Percentiles rank a stretch among this genome's conserved stretches.
Conservation (phyloP, 805 yeast genomes). For the Isabelozyma rhagii region DNA sequence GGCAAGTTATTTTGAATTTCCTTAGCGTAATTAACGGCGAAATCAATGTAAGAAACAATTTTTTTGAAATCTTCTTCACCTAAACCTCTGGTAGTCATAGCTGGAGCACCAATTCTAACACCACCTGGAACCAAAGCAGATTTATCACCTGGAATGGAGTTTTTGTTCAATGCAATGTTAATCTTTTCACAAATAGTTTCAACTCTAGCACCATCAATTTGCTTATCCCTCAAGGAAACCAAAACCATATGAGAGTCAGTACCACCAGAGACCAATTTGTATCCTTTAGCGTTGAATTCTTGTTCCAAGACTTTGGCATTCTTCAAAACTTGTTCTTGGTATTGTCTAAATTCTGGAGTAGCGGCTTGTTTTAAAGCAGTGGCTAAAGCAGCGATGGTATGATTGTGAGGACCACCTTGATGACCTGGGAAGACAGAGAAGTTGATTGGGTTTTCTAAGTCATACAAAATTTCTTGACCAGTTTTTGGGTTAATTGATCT, state of each 20-base stretch:
- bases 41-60: slow-evolving; percentile 77
- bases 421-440: slow-evolving; percentile 99
- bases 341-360: slow-evolving; percentile 81
- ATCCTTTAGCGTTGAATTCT: slow-evolving; percentile 62
- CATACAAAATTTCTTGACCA: slow-evolving; percentile 83
- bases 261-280: slow-evolving; percentile 83
- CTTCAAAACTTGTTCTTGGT: slow-evolving; percentile 77
- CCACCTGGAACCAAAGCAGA: slow-evolving; percentile 97
- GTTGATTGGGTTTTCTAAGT: slow-evolving; percentile 87
- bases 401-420: slow-evolving; percentile 99
- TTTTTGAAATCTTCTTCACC: slow-evolving; percentile 70
- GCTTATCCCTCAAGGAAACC: slow-evolving; percentile 72
- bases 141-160: slow-evolving; percentile 94
- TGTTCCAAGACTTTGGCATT: slow-evolving; percentile 78
- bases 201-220: slow-evolving; percentile 93
- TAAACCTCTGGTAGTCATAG: slow-evolving; percentile 97
- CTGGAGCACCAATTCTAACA: slow-evolving; percentile 95
- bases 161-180: slow-evolving; percentile 93
- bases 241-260: slow-evolving; percentile 93
- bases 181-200: slow-evolving; percentile 86
- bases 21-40: slow-evolving; percentile 75
- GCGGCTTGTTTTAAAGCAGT: slow-evolving; percentile 91
- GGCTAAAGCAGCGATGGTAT: slow-evolving; percentile 93
- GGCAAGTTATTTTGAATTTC: slow-evolving; percentile 78
- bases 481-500: slow-evolving; percentile 72